Evolutionary conservation across 371 early-diverging fungal genomes (phyloP).

Genomic region (Lichtheimia ramosa): DNA sequence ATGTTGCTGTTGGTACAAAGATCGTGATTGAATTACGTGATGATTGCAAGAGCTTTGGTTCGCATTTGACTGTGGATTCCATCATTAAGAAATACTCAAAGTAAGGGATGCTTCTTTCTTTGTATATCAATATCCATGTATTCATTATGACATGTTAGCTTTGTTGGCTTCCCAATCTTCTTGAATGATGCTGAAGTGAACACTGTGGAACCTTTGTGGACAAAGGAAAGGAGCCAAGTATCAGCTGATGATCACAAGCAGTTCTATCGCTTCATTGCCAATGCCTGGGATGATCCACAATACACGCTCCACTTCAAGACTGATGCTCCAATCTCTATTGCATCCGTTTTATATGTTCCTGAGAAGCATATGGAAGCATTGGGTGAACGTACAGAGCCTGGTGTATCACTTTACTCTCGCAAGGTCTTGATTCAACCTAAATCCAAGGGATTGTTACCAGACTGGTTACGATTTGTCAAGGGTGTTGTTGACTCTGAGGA

Average conservation of each 20-base stretch:
- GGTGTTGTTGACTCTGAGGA: constrained; percentile 97
- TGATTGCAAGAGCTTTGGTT: constrained; percentile 85
- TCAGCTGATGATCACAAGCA: constrained; percentile 86
- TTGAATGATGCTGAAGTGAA: constrained; percentile 80
- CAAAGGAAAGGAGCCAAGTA: constrained; percentile 74
- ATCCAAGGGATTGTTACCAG: constrained; percentile 73
- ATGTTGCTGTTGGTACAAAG: constrained; percentile 87
- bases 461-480: constrained; percentile 80
- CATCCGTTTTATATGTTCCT: constrained; percentile 73
- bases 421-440: constrained; percentile 82
- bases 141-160: constrained; percentile 37
- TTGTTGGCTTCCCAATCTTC: constrained; percentile 95
- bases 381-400: constrained; percentile 69
- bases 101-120: constrained; percentile 18
- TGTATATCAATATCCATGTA: not conserved
- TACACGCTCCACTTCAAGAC: constrained; percentile 77
- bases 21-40: constrained; percentile 92
- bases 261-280: constrained; percentile 86
- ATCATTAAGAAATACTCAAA: constrained; percentile 95
- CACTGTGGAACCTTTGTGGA: constrained; percentile 95
- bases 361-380: constrained; percentile 70
- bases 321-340: constrained; percentile 77
- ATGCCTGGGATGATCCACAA: constrained; percentile 74
- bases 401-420: constrained; percentile 79
- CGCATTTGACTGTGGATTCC: constrained; percentile 67